Conservation (phyloP, 2,329 filamentous ascomycete genomes). For the Aaosphaeria arxii region DNA sequence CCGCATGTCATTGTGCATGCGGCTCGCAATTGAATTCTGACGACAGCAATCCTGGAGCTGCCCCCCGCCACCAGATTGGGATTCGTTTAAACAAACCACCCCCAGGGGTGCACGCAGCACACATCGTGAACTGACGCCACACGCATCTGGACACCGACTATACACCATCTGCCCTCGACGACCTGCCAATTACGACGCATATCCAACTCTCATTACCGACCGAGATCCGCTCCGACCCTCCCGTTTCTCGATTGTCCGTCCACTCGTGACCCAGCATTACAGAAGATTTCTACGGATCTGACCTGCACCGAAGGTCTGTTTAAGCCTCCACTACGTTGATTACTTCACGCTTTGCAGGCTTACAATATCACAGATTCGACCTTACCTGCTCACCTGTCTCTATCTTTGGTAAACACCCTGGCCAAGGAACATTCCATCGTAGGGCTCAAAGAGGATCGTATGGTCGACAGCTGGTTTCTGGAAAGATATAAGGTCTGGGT, state of each 20-base stretch:
- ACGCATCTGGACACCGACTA: conserved; percentile 23
- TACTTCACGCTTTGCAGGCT: conserved; percentile 23
- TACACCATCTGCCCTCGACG: conserved; percentile 12
- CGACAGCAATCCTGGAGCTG: conserved; percentile 27
- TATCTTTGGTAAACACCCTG: conserved; percentile 14
- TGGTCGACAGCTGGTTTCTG: conserved; percentile 6
- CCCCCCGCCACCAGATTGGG: conserved; percentile 16
- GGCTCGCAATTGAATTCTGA: conserved; percentile 38
- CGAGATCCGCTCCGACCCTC: too few relatives aligned
- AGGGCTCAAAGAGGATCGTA: conserved; percentile 1
- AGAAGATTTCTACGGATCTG: conserved; percentile 5
- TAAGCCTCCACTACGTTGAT: conserved; percentile 18
- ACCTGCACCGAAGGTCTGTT: conserved; percentile 13
- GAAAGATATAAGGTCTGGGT: conserved; percentile 21
- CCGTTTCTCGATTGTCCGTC: too few relatives aligned
- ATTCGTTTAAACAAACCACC: conserved; percentile 8
- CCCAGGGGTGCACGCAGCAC: conserved; percentile 10
- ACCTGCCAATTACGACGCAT: conserved; percentile 13
- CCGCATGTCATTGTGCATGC: conserved; percentile 19
- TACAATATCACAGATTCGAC: conserved; percentile 16
- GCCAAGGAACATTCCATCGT: conserved; percentile 3
- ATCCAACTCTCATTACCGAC: too few relatives aligned
- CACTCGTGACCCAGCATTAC: too few relatives aligned
- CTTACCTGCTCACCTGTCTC: conserved; percentile 13
- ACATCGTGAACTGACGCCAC: conserved; percentile 17